Evolutionary conservation across 2,329 filamentous ascomycete genomes (phyloP).

Genomic region (Didymella arachidicola): DNA sequence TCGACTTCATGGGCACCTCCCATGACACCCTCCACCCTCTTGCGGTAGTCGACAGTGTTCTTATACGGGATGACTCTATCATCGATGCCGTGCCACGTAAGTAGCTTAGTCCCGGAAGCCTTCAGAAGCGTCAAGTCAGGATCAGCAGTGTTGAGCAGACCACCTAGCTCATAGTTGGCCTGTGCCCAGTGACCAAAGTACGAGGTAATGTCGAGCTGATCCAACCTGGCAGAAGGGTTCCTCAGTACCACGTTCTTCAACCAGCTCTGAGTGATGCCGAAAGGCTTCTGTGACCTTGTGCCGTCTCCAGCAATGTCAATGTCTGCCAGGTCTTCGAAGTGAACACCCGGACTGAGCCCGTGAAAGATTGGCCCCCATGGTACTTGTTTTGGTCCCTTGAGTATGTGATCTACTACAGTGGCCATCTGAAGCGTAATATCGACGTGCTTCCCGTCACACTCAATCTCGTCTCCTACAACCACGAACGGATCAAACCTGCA

Average conservation of each 20-base stretch:
- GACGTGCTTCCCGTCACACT: constrained; percentile 30
- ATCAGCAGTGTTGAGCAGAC: constrained; percentile 32
- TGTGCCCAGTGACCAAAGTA: constrained; percentile 31
- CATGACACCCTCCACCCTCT: constrained; percentile 35
- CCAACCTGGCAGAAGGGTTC: constrained; percentile 24
- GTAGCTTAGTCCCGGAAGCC: constrained; percentile 35
- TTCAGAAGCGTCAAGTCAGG: constrained; percentile 36
- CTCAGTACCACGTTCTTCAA: constrained; percentile 29
- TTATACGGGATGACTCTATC: constrained; percentile 38
- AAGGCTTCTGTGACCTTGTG: constrained; percentile 27
- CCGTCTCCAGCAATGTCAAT: constrained; percentile 27
- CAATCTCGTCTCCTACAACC: constrained; percentile 25
- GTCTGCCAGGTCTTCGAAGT: constrained; percentile 23
- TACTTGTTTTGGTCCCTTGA: constrained; percentile 28
- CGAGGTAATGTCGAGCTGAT: constrained; percentile 24
- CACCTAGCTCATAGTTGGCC: constrained; percentile 31
- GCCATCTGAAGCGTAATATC: constrained; percentile 34
- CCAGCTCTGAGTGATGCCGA: constrained; percentile 29
- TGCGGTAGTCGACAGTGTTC: constrained; percentile 36
- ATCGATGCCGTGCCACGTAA: constrained; percentile 41
- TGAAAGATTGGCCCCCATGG: constrained; percentile 22
- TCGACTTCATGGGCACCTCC: constrained; percentile 36
- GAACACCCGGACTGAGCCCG: constrained; percentile 24
- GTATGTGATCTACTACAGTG: constrained; percentile 28
- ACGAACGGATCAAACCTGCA: constrained; percentile 36